Evolutionary conservation across 1,284 basidiomycete species (phyloP).

Genomic region (Afroboletus lepidellus): DNA sequence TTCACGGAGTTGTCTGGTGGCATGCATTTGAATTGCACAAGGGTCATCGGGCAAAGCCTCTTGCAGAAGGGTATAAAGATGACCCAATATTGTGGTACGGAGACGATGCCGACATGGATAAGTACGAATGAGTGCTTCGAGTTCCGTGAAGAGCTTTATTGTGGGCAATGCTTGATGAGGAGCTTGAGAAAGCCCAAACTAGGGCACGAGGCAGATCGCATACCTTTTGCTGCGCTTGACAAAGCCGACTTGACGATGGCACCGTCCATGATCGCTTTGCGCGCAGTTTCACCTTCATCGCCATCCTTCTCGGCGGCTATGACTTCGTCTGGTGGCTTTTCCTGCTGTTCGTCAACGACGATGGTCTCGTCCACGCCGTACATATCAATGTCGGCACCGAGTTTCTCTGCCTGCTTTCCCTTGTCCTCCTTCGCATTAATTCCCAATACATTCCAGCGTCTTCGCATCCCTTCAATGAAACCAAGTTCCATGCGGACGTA

Average conservation of each 20-base stretch:
- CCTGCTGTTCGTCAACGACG: constrained; percentile 22
- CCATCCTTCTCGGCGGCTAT: constrained; percentile 34
- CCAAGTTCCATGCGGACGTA: constrained; percentile 91
- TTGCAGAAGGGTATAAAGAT: constrained; percentile 52
- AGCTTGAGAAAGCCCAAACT: constrained; percentile 1
- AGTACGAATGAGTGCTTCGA: constrained; percentile 52
- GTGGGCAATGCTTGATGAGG: constrained; percentile 51
- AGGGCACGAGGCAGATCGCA: constrained; percentile 13
- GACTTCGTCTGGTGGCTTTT: constrained; percentile 25
- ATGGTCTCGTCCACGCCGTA: constrained; percentile 24
- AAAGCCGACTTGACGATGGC: constrained; percentile 72
- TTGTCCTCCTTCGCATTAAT: constrained; percentile 41
- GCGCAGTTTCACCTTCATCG: constrained; percentile 48
- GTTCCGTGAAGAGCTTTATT: constrained; percentile 54
- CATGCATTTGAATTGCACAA: constrained; percentile 51
- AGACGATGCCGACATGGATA: constrained; percentile 54
- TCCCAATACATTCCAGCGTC: constrained; percentile 80
- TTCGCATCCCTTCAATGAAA: constrained; percentile 80
- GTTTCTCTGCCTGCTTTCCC: constrained; percentile 25
- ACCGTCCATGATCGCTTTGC: constrained; percentile 64
- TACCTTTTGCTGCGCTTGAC: constrained; percentile 63
- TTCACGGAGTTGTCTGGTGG: constrained; percentile 42
- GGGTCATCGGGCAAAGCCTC: constrained; percentile 47
- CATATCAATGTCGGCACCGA: constrained; percentile 20
- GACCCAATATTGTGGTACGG: constrained; percentile 48